phyloP scores from a whole-genome alignment of 345 rosid genomes.

The Hirschfeldia incana region DNA sequence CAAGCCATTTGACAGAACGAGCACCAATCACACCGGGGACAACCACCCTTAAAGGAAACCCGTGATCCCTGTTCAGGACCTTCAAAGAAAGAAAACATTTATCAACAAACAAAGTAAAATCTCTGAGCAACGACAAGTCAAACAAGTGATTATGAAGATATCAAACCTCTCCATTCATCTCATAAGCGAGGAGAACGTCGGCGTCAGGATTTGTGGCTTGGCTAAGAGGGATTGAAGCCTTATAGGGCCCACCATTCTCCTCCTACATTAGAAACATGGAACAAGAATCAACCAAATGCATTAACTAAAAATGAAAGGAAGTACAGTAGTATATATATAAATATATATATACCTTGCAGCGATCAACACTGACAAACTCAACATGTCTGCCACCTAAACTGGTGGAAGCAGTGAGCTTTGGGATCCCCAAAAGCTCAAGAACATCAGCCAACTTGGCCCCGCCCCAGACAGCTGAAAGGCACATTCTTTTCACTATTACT shows the following conservation, averaged over 20 bases:
- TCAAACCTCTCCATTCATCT: conserved; percentile 93
- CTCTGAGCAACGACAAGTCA: background rate
- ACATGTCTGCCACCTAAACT: conserved; percentile 78
- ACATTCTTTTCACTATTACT: background rate
- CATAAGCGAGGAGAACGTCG: conserved; percentile 94
- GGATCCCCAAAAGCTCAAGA: conserved; percentile 78
- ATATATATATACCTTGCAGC: conserved; percentile 68
- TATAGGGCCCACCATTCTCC: conserved; percentile 99
- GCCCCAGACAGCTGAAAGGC: conserved; percentile 73
- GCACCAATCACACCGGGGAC: conserved; percentile 99
- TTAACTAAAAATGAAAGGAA: background rate
- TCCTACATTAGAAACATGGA: conserved; percentile 51
- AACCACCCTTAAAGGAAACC: conserved; percentile 79
- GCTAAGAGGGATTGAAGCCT: conserved; percentile 86
- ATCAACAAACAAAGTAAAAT: background rate
- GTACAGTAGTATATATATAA: background rate
- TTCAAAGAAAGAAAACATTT: conserved; percentile 32
- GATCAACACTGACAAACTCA: conserved; percentile 94
- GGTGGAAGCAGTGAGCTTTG: conserved; percentile 57
- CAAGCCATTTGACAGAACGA: conserved; percentile 98
- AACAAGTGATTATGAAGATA: background rate
- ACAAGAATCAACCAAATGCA: conserved; percentile 9
- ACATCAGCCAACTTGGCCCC: conserved; percentile 85
- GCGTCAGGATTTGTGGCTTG: conserved; percentile 91
- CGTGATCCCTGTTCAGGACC: conserved; percentile 95